Base-by-base conservation (phyloP, 495 filamentous ascomycete species). In the Letharia lupina region DNA sequence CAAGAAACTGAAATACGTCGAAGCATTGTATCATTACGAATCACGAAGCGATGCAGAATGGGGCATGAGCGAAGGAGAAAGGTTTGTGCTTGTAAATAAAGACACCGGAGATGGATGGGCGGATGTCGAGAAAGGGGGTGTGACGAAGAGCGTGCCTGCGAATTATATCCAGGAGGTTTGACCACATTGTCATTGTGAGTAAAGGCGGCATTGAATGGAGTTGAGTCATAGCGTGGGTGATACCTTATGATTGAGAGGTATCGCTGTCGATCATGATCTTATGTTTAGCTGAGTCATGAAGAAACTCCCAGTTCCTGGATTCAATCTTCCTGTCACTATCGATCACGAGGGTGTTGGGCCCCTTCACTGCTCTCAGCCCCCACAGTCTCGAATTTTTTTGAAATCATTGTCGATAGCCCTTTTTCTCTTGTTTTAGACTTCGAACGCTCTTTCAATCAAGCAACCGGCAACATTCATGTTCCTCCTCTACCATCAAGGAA, bases 21-120 rank as follows among this genome's bases (percentile, higher is more conserved):
- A 96, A 73, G 94, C 94, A 4, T 48, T 97, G 73, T 98, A 97
- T 71, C 91, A 93, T 40, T 98, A 98, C 73, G 80, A 87, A 66
- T 91, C 93, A 11, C 84, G 89, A 67, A 92, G 87, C 71, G 91
- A 94, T 45, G 84, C 84, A 41, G 94, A 98, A 75, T 91, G 90
- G 78, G 89, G 80, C 72, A 98, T 98, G 90, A 67, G 72, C 4
- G 94, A 94, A 77, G 94, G 94, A 0, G 94, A 98, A 74, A 79
- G 87, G 62, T 96, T 98, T 71, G 94, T 97, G 31, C 75, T 97
- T 48, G 84, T 96, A 54, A 91, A 82, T 68, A 84, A 86, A 52
- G 91, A 98, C 73, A 80, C 84, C 15, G 94, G 94, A 1, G 94
- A 97, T 78, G 94, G 94, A 18, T 98, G 94, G 94, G 91, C 88